phyloP scores from a whole-genome alignment of 169 alveolate species.

The Plasmodium falciparum region DNA sequence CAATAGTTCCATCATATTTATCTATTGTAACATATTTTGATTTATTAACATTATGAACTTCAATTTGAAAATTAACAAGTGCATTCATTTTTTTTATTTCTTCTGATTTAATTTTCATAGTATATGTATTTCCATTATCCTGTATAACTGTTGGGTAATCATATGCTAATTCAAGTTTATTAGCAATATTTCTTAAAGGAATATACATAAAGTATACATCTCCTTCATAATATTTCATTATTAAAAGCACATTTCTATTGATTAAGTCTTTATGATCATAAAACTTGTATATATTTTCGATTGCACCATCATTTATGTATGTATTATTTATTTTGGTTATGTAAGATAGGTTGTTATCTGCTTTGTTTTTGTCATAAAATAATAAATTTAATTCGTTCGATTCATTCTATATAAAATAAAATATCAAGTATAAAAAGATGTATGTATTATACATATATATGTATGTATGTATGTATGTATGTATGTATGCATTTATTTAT shows the following conservation, averaged over 20 bases:
- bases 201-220: slow-evolving; percentile 19
- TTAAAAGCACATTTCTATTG: slow-evolving; percentile 58
- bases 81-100: slow-evolving; percentile 65
- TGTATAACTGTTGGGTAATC: slow-evolving; percentile 49
- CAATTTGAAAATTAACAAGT: slow-evolving; percentile 59
- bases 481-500: not conserved
- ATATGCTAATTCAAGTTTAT: slow-evolving; percentile 39
- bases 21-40: slow-evolving; percentile 52
- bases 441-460: not conserved
- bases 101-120: slow-evolving; percentile 50
- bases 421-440: not conserved
- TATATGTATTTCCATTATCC: slow-evolving; percentile 30
- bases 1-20: slow-evolving; percentile 53
- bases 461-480: not conserved
- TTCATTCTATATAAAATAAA: slow-evolving; percentile 21
- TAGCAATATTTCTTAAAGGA: slow-evolving; percentile 43
- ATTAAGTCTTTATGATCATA: slow-evolving; percentile 48
- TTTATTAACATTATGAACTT: slow-evolving; percentile 49
- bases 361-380: slow-evolving; percentile 31
- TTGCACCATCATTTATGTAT: slow-evolving; percentile 43
- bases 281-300: slow-evolving; percentile 44
- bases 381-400: slow-evolving; percentile 44
- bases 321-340: slow-evolving; percentile 60
- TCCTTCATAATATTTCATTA: slow-evolving; percentile 49
- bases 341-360: slow-evolving; percentile 29